These are phyloP conservation scores for Penicillium sp. DNA, from an alignment of 2,329 filamentous ascomycete genomes.

Conservation along the genomic window DNA sequence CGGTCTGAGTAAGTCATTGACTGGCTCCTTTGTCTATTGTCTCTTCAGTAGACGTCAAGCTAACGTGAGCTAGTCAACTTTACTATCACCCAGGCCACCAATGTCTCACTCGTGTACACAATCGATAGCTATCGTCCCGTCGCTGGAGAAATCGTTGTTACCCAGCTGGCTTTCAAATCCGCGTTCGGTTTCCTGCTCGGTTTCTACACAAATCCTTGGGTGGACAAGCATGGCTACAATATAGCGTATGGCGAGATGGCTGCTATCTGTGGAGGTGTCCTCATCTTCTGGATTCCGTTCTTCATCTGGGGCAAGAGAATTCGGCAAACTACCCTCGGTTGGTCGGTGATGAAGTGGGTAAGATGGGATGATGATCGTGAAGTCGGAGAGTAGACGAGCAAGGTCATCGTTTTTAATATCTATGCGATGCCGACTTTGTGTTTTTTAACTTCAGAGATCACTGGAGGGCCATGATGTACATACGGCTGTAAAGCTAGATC, in stretches of 20 bases:
- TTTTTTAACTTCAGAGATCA: no score
- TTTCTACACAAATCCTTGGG: constrained; percentile 18
- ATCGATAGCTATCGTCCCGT: constrained; percentile 19
- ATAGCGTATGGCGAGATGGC: constrained; percentile 19
- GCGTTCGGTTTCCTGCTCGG: constrained; percentile 17
- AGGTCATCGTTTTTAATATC: background rate
- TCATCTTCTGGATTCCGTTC: constrained; percentile 15
- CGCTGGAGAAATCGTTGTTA: constrained; percentile 18
- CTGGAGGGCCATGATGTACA: no score
- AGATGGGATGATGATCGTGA: constrained; percentile 17
- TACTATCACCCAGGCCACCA: constrained; percentile 18
- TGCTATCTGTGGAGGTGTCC: constrained; percentile 14
- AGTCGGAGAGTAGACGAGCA: constrained; percentile 12
- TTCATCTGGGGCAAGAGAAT: constrained; percentile 17
- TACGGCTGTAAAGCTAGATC: background rate
- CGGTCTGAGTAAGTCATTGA: constrained; percentile 11
- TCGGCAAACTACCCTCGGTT: constrained; percentile 12
- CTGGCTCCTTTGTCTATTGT: background rate
- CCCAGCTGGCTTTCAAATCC: constrained; percentile 17
- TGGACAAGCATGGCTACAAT: constrained; percentile 16
- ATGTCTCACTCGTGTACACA: constrained; percentile 18
- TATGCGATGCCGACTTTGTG: background rate
- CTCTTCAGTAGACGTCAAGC: background rate
- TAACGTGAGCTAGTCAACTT: constrained; percentile 14
- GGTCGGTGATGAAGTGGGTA: constrained; percentile 16